Evolutionary conservation across 768 basidiomycete genomes (phyloP).

Genomic region (Fistulinella prunicolor): DNA sequence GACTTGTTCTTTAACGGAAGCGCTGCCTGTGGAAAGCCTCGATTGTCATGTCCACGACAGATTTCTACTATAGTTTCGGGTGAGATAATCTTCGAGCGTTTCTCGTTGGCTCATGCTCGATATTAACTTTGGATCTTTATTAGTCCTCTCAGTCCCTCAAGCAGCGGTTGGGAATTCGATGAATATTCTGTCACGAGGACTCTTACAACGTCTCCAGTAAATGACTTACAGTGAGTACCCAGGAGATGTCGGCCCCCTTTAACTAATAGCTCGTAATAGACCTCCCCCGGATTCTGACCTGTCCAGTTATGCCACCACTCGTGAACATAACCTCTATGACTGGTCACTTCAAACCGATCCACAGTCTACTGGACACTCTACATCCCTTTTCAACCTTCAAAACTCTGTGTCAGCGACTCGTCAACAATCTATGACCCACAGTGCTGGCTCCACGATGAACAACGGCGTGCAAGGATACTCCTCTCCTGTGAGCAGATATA

Average conservation of each 20-base stretch:
- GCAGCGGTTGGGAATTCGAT: no score
- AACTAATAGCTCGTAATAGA: no score
- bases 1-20: not conserved
- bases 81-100: not conserved
- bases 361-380: not conserved
- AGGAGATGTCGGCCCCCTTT: no score
- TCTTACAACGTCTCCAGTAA: no score
- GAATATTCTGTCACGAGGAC: no score
- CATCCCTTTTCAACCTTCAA: not conserved
- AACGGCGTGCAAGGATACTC: not conserved
- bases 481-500: not conserved
- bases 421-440: accelerated
- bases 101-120: not conserved
- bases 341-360: not conserved
- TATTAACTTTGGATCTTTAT: not conserved
- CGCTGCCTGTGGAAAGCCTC: no score
- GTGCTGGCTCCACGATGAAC: no score
- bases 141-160: no score
- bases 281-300: no score
- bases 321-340: not conserved
- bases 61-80: no score
- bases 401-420: not conserved
- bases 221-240: no score
- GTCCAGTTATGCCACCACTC: not conserved
- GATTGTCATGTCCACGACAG: not conserved